These are phyloP conservation scores for Eutypella sp. DNA, from an alignment of 2,329 filamentous ascomycete species.

Conservation along the genomic window DNA sequence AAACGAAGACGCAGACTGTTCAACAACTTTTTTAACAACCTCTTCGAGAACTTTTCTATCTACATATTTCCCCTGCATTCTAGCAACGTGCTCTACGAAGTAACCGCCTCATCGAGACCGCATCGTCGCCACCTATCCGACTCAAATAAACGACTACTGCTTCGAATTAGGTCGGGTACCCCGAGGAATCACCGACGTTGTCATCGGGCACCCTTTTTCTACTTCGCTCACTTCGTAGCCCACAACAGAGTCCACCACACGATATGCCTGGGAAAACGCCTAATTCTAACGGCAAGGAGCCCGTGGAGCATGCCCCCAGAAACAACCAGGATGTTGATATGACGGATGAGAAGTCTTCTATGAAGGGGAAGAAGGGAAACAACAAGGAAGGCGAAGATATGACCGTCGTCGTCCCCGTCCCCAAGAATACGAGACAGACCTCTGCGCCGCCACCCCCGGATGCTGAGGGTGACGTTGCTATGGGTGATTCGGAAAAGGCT, in stretches of 20 bases:
- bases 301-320: constrained; percentile 62
- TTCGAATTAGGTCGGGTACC: background rate
- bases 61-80: too few relatives aligned
- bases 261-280: constrained; percentile 70
- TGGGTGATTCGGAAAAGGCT: constrained; percentile 56
- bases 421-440: constrained; percentile 58
- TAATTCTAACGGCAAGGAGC: constrained; percentile 66
- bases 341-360: constrained; percentile 56
- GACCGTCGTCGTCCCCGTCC: constrained; percentile 73
- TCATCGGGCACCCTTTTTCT: constrained; percentile 10
- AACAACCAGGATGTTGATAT: constrained; percentile 66
- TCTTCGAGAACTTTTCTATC: too few relatives aligned
- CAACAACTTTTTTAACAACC: too few relatives aligned
- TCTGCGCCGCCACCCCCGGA: constrained; percentile 53
- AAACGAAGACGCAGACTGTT: too few relatives aligned
- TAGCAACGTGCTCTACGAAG: too few relatives aligned
- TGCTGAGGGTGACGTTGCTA: constrained; percentile 64
- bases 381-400: constrained; percentile 71
- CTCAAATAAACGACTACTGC: background rate
- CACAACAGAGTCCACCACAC: constrained; percentile 15
- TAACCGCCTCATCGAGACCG: too few relatives aligned
- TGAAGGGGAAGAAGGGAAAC: constrained; percentile 58
- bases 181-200: constrained; percentile 2
- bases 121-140: background rate
- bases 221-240: too few relatives aligned